phyloP scores from a whole-genome alignment of 2,329 filamentous ascomycete species.

The Aspergillus persii region DNA sequence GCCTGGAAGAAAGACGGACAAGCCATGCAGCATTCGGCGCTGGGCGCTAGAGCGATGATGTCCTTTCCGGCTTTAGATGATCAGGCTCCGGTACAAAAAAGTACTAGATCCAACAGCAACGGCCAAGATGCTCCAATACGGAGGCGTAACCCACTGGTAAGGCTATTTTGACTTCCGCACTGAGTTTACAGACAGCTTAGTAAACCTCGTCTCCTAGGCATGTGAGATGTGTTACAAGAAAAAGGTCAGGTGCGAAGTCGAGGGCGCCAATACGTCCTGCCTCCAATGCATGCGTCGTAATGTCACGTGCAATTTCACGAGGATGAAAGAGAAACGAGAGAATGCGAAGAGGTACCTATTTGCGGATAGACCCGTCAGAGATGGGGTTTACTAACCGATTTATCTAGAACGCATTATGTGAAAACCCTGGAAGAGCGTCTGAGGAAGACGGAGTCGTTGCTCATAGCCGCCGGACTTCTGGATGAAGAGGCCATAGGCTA shows the following conservation, averaged over 20 bases:
- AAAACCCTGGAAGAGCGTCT: constrained; percentile 91
- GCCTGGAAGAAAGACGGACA: neutral
- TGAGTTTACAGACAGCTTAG: constrained; percentile 4
- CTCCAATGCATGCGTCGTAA: constrained; percentile 93
- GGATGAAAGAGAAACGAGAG: constrained; percentile 89
- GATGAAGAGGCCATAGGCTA: constrained; percentile 70
- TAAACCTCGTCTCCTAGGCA: constrained; percentile 52
- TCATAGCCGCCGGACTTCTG: constrained; percentile 78
- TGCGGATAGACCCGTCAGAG: neutral
- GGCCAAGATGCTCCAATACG: constrained; percentile 7
- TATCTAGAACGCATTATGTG: constrained; percentile 81
- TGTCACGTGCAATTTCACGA: constrained; percentile 87
- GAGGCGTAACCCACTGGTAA: constrained; percentile 24
- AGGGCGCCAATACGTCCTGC: constrained; percentile 68
- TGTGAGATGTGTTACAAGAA: constrained; percentile 90
- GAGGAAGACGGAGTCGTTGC: constrained; percentile 80
- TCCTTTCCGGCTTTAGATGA: constrained; percentile 9
- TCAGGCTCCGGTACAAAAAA: constrained; percentile 3
- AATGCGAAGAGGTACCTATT: constrained; percentile 74
- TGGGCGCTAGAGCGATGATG: constrained; percentile 4
- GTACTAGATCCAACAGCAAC: constrained; percentile 6
- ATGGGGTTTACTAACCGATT: constrained; percentile 3
- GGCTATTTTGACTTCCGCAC: constrained; percentile 5
- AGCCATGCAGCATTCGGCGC: constrained; percentile 18
- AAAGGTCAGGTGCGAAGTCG: constrained; percentile 90